phyloP scores from a whole-genome alignment of 176 grass and related monocot species.

The Aegilops longissima region DNA sequence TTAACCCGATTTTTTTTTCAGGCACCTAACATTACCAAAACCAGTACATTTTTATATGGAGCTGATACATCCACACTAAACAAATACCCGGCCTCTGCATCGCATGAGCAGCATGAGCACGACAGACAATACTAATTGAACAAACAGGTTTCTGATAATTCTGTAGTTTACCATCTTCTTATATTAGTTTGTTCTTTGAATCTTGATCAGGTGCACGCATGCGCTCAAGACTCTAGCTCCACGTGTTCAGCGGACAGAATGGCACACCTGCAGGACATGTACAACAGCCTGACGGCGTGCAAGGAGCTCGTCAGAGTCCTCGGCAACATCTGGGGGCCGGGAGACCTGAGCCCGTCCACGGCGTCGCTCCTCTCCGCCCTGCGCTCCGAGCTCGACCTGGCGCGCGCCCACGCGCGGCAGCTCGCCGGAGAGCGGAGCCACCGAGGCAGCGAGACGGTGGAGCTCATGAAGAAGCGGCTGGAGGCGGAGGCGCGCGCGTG shows the following conservation, averaged over 20 bases:
- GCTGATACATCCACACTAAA: no score
- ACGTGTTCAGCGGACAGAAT: not conserved
- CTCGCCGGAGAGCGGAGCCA: slow-evolving; percentile 29
- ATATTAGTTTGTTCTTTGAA: not conserved
- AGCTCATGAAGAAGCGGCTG: not conserved
- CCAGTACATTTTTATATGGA: no score
- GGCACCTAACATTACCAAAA: no score
- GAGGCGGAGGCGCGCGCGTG: slow-evolving; percentile 47
- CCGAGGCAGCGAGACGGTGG: not conserved
- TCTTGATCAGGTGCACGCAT: slow-evolving; percentile 25
- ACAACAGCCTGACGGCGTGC: slow-evolving; percentile 54
- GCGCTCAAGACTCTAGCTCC: slow-evolving; percentile 2
- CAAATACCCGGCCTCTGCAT: no score
- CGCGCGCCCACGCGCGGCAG: slow-evolving; percentile 33
- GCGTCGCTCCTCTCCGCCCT: slow-evolving; percentile 60
- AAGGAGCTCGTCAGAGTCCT: slow-evolving; percentile 67
- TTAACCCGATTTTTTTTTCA: no score
- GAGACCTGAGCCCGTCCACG: slow-evolving; percentile 42
- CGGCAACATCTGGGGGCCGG: slow-evolving; percentile 33
- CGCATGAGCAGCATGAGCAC: no score
- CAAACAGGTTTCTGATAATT: not conserved
- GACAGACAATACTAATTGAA: no score
- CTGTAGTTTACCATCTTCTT: not conserved
- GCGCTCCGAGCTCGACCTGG: slow-evolving; percentile 51
- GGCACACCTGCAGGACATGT: slow-evolving; percentile 47